A percentile compares a stretch with the other conserved stretches of the same genome.
phyloP scores from a whole-genome alignment of 2,329 filamentous ascomycete species.

The Diplocarpon rosae region DNA sequence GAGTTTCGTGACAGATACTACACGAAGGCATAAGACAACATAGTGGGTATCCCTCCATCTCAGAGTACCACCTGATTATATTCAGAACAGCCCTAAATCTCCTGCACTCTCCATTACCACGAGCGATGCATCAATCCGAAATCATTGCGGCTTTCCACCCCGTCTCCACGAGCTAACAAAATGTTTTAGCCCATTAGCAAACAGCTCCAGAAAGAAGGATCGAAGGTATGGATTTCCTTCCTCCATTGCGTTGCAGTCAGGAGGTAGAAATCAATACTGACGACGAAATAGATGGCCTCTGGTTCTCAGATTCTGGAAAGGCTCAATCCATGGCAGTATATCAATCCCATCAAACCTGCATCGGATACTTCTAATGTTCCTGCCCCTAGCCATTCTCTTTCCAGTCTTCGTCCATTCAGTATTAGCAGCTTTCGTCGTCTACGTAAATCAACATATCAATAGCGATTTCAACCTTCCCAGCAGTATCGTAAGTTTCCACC shows the following conservation, averaged over 20 bases:
- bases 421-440: conserved; percentile 48
- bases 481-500: conserved; percentile 36
- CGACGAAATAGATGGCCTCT: conserved; percentile 42
- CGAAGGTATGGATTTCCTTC: conserved; percentile 16
- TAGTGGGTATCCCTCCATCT: conserved; percentile 7
- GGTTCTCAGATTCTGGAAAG: conserved; percentile 53
- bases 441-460: conserved; percentile 40
- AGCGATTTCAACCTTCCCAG: conserved; percentile 42
- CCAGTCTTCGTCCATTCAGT: conserved; percentile 45
- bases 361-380: background rate
- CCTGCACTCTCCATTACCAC: background rate
- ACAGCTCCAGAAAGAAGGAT: conserved; percentile 23
- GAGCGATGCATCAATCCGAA: background rate
- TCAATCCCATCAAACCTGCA: background rate
- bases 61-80: background rate
- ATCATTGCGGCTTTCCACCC: background rate
- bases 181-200: conserved; percentile 18
- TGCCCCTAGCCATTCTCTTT: conserved; percentile 37
- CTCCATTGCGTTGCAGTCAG: background rate
- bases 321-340: conserved; percentile 42
- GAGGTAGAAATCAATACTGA: background rate
- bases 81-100: background rate
- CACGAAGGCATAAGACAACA: conserved; percentile 10
- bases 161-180: background rate
- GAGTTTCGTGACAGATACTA: conserved; percentile 9